phyloP scores from a whole-genome alignment of 306 rosid genomes.

The Cicer cuneatum region DNA sequence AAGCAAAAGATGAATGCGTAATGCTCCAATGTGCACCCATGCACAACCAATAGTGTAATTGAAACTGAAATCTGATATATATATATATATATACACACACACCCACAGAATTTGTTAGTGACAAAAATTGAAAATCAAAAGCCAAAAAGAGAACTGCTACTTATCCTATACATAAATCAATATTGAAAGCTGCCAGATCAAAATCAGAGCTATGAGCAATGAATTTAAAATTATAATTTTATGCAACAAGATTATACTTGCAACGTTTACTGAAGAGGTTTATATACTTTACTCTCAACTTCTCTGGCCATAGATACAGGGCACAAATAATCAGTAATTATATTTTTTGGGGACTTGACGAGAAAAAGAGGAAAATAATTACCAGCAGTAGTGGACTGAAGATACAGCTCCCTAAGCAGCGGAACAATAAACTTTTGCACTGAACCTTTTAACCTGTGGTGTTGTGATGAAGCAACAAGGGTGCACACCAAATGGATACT shows the following conservation, averaged over 20 bases:
- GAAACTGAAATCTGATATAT: conserved; percentile 52
- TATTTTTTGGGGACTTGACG: not conserved
- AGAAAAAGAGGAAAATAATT: conserved; percentile 33
- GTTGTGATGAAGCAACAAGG: conserved; percentile 66
- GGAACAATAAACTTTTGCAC: conserved; percentile 65
- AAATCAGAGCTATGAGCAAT: conserved; percentile 1
- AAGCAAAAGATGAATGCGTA: conserved; percentile 80
- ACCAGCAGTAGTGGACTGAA: conserved; percentile 58
- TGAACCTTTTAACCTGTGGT: conserved; percentile 59
- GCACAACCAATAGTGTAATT: conserved; percentile 65
- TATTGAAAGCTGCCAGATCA: not conserved
- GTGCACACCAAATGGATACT: conserved; percentile 49
- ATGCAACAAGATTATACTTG: not conserved
- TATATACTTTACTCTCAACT: not conserved
- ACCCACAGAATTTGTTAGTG: not conserved
- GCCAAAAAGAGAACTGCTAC: not conserved
- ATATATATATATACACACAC: no score
- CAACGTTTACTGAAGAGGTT: no score
- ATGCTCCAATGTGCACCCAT: conserved; percentile 74
- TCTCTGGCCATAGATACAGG: not conserved
- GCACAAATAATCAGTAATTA: not conserved
- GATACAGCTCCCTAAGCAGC: conserved; percentile 67
- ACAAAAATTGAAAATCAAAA: not conserved
- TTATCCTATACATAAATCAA: not conserved
- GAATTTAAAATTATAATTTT: not conserved